Evolutionary conservation across 768 basidiomycete species (phyloP), one percentile per base, ranked within the genome.

Genomic region (Trichaptum fuscoviolaceum): DNA sequence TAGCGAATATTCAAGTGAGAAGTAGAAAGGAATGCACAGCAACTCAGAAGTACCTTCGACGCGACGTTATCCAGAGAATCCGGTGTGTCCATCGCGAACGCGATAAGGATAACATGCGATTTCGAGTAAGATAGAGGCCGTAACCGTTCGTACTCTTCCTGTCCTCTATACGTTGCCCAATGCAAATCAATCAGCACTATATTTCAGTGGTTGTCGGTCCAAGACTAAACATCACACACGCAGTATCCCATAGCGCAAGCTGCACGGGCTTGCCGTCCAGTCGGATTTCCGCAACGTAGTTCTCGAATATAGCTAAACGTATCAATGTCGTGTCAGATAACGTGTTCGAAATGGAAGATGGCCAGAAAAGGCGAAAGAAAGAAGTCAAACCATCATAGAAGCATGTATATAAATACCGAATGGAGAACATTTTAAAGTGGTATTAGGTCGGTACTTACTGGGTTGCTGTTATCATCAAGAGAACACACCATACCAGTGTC

Each of bases 131-230:
- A 97, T 78, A 99, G 87, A 61, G 97, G 97, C 71, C 97, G 89
- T 73, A 99, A 83, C 70, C 96, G 90, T 90, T 99, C 96, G 77
- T 99, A 98, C 80, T 97, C 96, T 82, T 99, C 96, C 81, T 98
- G 96, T 60, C 96, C 96, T 73, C 96, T 97, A 74, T 66, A 65
- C 71, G 69, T 68, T 68, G 67, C 59, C 70, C 66, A 63, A 63
- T 34, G 67, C 64, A 64, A 67, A 65, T 65, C 58, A 57, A 27
- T 67, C 58, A 25, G 57, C 58, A 12, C 8, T 30, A 34, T 8
- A 20, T 7, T 20, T 23, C 35, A 58, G 63, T 10, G 10, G 42
- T 20, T 35, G 18, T 36, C 62, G 26, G 7, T 26, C 42, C 36
- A 20, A 23, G 15, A 62, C 0, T 25, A 66, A 63, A 59, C 61